Base-by-base conservation (phyloP, 2,329 filamentous ascomycete species). In the Didymella sp. region DNA sequence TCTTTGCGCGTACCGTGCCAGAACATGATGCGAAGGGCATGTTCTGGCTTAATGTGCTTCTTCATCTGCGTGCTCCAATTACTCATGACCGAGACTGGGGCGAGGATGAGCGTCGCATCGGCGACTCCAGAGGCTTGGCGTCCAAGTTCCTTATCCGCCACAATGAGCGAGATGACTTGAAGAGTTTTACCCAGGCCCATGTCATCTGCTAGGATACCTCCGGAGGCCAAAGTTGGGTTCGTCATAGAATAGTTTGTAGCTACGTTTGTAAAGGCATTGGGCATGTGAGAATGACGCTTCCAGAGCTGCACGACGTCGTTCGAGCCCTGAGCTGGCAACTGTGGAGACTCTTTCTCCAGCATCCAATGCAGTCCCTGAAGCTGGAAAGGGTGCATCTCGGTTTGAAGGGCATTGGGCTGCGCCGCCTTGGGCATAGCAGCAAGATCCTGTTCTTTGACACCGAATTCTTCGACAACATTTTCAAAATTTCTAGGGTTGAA, bases 101-200 rank as follows among this genome's bases (percentile, higher is more conserved):
- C 87, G 51, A 96, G 81, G 50, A 96, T 93, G 21, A 96, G 81
- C 0, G 91, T 96, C 1, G 87, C 91, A 11, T 63, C 52, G 24
- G 64, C 62, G 12, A 65, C 55, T 49, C 63, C 65, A 41, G 51
- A 33, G 4, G 60, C 59, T 27, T 63, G 50, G 24, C 65, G 63
- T 17, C 61, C 53, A 2, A 75, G 62, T n/a, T 63, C 67, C 45
- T 67, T 68, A 55, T 87, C 85, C 2, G 84, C 79, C 62, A 93
- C 77, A 52, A 96, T 88, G 31, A 96, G 78, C 50, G 90, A 90
- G 64, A 96, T 94, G 44, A 92, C 84, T 72, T 96, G 90, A 8
- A 96, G 82, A 0, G 92, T 96, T 78, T 96, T 96, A 22, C 92
- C 92, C 5, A 96, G 78, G 3, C 92, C 92, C 93, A 96, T 96